A percentile compares a stretch with the other conserved stretches of the same genome.
Evolutionary conservation across 805 yeast genomes (phyloP).

Genomic region (Spencermartinsiella europaea): DNA sequence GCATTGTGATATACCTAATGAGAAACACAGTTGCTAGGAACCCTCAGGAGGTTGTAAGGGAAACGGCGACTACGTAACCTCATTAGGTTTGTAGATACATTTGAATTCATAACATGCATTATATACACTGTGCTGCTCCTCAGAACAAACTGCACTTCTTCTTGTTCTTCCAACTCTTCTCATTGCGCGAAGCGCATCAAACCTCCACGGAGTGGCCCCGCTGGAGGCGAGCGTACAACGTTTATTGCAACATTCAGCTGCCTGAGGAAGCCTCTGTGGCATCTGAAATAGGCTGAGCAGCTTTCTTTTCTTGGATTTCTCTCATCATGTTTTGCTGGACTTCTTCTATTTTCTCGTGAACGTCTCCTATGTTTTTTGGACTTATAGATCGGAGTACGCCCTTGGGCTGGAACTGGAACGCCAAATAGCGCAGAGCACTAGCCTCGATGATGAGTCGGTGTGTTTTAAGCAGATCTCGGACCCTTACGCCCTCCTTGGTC

Average conservation of each 20-base stretch:
- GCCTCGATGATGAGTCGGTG: slow-evolving; percentile 68
- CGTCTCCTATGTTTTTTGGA: slow-evolving; percentile 6
- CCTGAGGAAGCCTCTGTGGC: too few species aligned
- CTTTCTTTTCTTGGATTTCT: slow-evolving; percentile 1
- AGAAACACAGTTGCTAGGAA: background rate
- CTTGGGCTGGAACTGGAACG: slow-evolving; percentile 16
- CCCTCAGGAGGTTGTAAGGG: too few species aligned
- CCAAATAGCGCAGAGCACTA: slow-evolving; percentile 64
- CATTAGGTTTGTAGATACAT: background rate
- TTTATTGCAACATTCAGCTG: too few species aligned
- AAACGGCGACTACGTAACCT: too few species aligned
- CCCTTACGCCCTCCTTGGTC: slow-evolving; percentile 72
- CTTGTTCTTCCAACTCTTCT: too few species aligned
- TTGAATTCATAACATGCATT: background rate
- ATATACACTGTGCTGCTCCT: too few species aligned
- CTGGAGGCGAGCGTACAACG: too few species aligned
- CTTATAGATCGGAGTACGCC: slow-evolving; percentile 10
- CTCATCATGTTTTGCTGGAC: background rate
- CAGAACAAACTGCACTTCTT: too few species aligned
- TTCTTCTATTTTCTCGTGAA: slow-evolving; percentile 1
- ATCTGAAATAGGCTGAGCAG: too few species aligned
- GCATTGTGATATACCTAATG: background rate
- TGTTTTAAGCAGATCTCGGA: slow-evolving; percentile 78
- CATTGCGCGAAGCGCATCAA: too few species aligned
- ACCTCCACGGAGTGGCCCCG: too few species aligned